Conservation (phyloP, 805 yeast species). For the Wickerhamiella allomyrinae region DNA sequence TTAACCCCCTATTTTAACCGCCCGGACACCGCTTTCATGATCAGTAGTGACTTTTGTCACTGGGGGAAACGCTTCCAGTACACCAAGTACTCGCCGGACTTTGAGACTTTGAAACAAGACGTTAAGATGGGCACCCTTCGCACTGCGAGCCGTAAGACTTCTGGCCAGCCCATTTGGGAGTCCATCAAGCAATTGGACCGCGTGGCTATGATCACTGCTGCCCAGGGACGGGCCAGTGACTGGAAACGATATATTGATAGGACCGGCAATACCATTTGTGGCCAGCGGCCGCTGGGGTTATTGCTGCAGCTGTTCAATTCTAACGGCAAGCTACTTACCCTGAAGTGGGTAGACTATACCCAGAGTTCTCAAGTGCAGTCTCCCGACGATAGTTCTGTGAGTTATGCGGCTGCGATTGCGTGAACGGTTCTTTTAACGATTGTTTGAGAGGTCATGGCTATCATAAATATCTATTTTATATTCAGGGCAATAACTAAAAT, state of each 20-base stretch:
- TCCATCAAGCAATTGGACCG: slow-evolving; percentile 65
- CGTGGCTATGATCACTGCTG: slow-evolving; percentile 48
- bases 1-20: slow-evolving; percentile 42
- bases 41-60: slow-evolving; percentile 90
- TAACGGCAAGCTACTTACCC: slow-evolving; percentile 22
- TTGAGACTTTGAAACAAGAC: background rate
- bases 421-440: no score
- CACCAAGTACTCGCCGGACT: slow-evolving; percentile 32
- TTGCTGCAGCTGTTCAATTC: slow-evolving; percentile 41
- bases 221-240: slow-evolving; percentile 36
- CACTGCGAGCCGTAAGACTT: background rate
- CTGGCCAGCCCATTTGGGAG: slow-evolving; percentile 40
- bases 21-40: slow-evolving; percentile 49
- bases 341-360: slow-evolving; percentile 65
- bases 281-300: slow-evolving; percentile 66
- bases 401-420: slow-evolving; percentile 78
- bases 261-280: slow-evolving; percentile 88
- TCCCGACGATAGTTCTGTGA: slow-evolving; percentile 62
- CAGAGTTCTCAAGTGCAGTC: slow-evolving; percentile 49
- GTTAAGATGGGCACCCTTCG: background rate
- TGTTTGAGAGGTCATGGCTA: no score
- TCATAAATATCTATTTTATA: no score
- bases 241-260: slow-evolving; percentile 55
- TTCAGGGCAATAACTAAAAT: no score
- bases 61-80: slow-evolving; percentile 69